Evolutionary conservation across 306 rosid species (phyloP).

Genomic region (Adenanthera pavonina): DNA sequence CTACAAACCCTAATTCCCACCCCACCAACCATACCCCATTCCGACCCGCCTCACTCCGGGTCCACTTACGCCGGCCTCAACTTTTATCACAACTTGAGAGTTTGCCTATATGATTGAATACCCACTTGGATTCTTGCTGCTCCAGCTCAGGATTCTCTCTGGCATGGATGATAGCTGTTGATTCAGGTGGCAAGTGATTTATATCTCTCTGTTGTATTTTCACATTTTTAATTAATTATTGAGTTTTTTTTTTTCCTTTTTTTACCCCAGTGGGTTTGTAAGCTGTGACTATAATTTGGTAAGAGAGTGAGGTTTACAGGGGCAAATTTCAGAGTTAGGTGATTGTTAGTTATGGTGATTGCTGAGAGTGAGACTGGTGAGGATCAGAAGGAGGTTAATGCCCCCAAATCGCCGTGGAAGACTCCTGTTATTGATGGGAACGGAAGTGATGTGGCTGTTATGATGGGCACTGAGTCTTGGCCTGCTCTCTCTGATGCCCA

Average conservation of each 20-base stretch:
- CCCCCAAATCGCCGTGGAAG: constrained; percentile 89
- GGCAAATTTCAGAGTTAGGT: constrained; percentile 10
- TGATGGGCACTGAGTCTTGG: constrained; percentile 85
- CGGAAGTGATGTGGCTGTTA: constrained; percentile 59
- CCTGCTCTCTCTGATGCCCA: constrained; percentile 87
- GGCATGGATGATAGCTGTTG: constrained; percentile 15
- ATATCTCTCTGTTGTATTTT: background rate
- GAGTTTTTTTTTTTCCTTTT: background rate
- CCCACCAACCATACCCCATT: background rate
- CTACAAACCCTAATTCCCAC: constrained; percentile 56
- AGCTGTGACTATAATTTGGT: constrained; percentile 10
- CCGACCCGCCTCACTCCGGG: background rate
- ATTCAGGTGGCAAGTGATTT: constrained; percentile 32
- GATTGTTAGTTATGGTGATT: constrained; percentile 66
- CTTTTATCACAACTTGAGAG: background rate
- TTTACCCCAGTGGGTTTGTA: constrained; percentile 1
- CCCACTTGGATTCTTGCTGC: constrained; percentile 14
- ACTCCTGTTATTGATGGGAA: constrained; percentile 58
- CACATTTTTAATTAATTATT: constrained; percentile 29
- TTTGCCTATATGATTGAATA: background rate
- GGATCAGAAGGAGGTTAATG: constrained; percentile 61
- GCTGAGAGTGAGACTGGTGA: constrained; percentile 71
- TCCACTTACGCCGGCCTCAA: background rate
- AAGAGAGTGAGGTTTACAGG: constrained; percentile 19
- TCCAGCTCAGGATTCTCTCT: constrained; percentile 29